Percentiles rank a stretch among this genome's conserved stretches.
Evolutionary conservation across 768 basidiomycete species (phyloP).

Genomic region (Boletus speciosus): DNA sequence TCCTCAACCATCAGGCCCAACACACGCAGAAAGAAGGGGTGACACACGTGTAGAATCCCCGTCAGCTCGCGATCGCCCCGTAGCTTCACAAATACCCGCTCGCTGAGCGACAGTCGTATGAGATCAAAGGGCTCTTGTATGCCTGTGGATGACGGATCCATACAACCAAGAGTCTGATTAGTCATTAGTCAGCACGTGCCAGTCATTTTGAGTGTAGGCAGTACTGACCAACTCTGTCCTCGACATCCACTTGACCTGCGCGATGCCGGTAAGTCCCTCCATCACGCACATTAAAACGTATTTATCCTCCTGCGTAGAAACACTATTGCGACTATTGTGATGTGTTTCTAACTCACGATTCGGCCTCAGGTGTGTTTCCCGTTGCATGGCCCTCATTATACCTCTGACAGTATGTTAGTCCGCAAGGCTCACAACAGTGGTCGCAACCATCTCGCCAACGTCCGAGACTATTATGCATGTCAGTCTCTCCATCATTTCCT

Average conservation of each 20-base stretch:
- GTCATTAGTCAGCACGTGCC: slow-evolving; percentile 28
- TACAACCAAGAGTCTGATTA: slow-evolving; percentile 31
- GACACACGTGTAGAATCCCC: slow-evolving; percentile 85
- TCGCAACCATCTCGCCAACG: slow-evolving; percentile 94
- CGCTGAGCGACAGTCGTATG: slow-evolving; percentile 91
- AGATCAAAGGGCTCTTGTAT: slow-evolving; percentile 98
- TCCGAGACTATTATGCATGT: slow-evolving; percentile 97
- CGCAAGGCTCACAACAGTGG: slow-evolving; percentile 99
- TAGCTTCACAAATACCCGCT: slow-evolving; percentile 97
- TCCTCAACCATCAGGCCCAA: slow-evolving; percentile 9
- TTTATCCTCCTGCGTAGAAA: slow-evolving; percentile 50
- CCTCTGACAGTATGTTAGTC: slow-evolving; percentile 45
- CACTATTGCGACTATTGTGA: slow-evolving; percentile 94
- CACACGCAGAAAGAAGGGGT: not conserved
- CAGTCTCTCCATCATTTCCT: slow-evolving; percentile 20
- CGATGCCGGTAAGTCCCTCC: slow-evolving; percentile 61
- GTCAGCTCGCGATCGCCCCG: slow-evolving; percentile 90
- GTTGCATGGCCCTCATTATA: not conserved
- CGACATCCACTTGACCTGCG: slow-evolving; percentile 24
- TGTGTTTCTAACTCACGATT: slow-evolving; percentile 93
- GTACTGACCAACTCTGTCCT: slow-evolving; percentile 7
- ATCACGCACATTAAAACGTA: not conserved
- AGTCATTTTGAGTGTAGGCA: slow-evolving; percentile 21
- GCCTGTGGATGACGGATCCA: slow-evolving; percentile 69
- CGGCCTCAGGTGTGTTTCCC: slow-evolving; percentile 68